Percentiles rank a stretch among this genome's conserved stretches.
phyloP scores from a whole-genome alignment of 805 yeast genomes.

The Ogataea kodamae region DNA sequence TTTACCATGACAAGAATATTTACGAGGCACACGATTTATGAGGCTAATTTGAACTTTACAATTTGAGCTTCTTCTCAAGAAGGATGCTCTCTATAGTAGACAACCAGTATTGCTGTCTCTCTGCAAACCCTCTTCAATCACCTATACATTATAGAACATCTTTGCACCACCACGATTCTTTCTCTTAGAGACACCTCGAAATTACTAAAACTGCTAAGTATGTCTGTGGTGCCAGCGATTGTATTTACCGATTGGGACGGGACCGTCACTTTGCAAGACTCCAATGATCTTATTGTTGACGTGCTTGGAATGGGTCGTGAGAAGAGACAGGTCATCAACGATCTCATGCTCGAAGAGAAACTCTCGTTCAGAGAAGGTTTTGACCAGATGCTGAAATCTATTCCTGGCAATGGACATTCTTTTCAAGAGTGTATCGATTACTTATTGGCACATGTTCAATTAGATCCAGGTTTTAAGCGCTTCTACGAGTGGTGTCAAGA shows the following conservation, averaged over 20 bases:
- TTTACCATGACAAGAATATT: constrained; percentile 19
- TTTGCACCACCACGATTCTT: not conserved
- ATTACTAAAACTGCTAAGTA: no score
- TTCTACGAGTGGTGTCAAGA: constrained; percentile 77
- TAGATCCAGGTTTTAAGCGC: constrained; percentile 87
- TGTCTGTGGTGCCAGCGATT: constrained; percentile 49
- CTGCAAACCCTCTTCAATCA: no score
- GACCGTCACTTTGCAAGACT: constrained; percentile 91
- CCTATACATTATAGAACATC: constrained; percentile 1
- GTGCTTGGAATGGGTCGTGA: constrained; percentile 79
- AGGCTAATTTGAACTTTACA: no score
- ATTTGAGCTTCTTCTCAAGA: no score
- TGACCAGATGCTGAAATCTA: constrained; percentile 76
- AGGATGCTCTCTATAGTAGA: no score
- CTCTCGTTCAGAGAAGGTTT: constrained; percentile 79
- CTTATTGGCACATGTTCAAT: constrained; percentile 59
- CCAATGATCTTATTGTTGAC: constrained; percentile 90
- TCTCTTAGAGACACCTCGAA: no score
- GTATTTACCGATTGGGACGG: constrained; percentile 98
- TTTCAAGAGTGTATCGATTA: constrained; percentile 77
- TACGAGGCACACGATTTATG: no score
- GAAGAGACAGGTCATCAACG: constrained; percentile 63
- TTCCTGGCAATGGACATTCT: constrained; percentile 42
- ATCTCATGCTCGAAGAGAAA: constrained; percentile 66
- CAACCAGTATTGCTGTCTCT: no score